phyloP scores from a whole-genome alignment of 1,284 basidiomycete genomes.

The Peniophora sp. region DNA sequence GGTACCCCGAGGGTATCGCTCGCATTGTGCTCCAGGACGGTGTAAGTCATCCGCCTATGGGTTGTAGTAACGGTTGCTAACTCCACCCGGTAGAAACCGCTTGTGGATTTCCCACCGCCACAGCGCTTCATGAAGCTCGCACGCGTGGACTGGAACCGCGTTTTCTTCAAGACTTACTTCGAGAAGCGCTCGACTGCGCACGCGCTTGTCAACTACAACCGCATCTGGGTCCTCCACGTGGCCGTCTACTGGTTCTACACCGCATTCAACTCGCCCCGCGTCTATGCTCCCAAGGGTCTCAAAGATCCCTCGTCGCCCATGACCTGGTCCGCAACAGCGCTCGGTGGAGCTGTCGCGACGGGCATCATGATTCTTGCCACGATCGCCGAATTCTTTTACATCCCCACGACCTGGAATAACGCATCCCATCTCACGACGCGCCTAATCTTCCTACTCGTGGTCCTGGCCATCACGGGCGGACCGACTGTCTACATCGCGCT shows the following conservation, averaged over 20 bases:
- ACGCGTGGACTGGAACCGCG: constrained; percentile 84
- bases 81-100: constrained; percentile 53
- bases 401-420: constrained; percentile 97
- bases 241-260: constrained; percentile 93
- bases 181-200: constrained; percentile 92
- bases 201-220: constrained; percentile 94
- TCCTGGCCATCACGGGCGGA: constrained; percentile 80
- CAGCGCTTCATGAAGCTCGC: constrained; percentile 90
- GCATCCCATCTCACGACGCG: constrained; percentile 89
- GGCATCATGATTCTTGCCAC: constrained; percentile 89
- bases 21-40: constrained; percentile 87
- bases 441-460: constrained; percentile 78
- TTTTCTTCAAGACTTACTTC: constrained; percentile 96
- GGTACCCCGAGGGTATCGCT: constrained; percentile 97
- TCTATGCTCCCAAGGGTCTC: constrained; percentile 71
- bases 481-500: constrained; percentile 88
- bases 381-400: constrained; percentile 87
- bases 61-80: constrained; percentile 5
- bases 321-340: constrained; percentile 88
- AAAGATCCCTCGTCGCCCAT: constrained; percentile 62
- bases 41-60: constrained; percentile 32
- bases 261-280: constrained; percentile 90
- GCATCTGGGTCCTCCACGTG: constrained; percentile 92
- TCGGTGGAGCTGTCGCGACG: constrained; percentile 87
- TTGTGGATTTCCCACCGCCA: constrained; percentile 83